These are phyloP conservation scores for Roridomyces roridus DNA, from an alignment of 768 basidiomycete genomes.

Conservation along the genomic window DNA sequence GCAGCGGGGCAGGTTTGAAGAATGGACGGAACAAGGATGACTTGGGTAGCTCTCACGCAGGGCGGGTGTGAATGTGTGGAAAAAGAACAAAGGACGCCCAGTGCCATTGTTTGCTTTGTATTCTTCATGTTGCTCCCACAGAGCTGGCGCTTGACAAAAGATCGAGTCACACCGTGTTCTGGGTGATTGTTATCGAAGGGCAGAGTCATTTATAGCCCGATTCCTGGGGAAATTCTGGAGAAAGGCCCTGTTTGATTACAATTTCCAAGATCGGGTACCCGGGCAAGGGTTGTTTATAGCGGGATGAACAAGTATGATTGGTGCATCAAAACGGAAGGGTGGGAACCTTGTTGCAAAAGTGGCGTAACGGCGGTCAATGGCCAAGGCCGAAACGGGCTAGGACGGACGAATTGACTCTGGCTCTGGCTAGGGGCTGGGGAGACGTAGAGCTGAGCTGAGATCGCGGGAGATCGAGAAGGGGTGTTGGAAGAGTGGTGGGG, in stretches of 20 bases:
- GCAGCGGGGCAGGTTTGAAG: background rate
- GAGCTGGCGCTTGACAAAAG: background rate
- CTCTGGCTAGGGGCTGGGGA: conserved; percentile 9
- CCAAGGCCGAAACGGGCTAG: conserved; percentile 5
- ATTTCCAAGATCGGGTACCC: conserved; percentile 21
- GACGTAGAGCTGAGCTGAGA: background rate
- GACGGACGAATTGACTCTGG: conserved; percentile 10
- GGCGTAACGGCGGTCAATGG: conserved; percentile 17
- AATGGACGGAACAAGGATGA: background rate
- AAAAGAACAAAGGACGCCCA: conserved; percentile 2
- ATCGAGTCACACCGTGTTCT: conserved; percentile 11
- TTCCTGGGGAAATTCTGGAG: conserved; percentile 25
- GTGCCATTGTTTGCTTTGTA: conserved; percentile 1
- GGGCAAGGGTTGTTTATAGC: conserved; percentile 17
- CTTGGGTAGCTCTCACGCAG: conserved; percentile 21
- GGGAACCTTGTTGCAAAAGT: conserved; percentile 13
- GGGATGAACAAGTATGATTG: conserved; percentile 14
- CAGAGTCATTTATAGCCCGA: conserved; percentile 19
- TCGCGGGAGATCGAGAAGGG: background rate
- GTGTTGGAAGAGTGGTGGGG: background rate
- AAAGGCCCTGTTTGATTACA: conserved; percentile 19
- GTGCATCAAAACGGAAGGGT: conserved; percentile 23
- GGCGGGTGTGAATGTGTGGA: conserved; percentile 10
- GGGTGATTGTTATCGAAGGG: conserved; percentile 15
- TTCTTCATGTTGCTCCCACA: conserved; percentile 5